Evolutionary conservation across 768 basidiomycete species (phyloP).

Genomic region (Lanmaoa rubissima): DNA sequence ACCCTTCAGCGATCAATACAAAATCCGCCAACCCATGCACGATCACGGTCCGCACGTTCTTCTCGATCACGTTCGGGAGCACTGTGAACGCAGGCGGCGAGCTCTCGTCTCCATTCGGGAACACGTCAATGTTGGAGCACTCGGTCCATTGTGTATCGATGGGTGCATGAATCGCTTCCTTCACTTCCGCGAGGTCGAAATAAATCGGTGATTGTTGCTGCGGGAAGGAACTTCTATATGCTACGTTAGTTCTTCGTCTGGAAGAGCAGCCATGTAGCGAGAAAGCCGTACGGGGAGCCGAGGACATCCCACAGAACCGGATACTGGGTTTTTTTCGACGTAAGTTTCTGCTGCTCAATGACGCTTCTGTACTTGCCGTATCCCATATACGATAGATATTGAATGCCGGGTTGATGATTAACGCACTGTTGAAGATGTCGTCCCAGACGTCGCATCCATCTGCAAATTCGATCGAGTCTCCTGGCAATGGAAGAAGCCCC

Average conservation of each 20-base stretch:
- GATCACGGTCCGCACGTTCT: constrained; percentile 65
- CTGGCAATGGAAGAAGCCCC: constrained; percentile 67
- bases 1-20: constrained; percentile 74
- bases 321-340: constrained; percentile 31
- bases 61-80: constrained; percentile 73
- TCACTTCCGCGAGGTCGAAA: constrained; percentile 67
- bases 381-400: constrained; percentile 78
- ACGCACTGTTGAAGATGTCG: constrained; percentile 57
- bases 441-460: constrained; percentile 68
- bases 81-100: constrained; percentile 62
- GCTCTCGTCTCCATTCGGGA: constrained; percentile 60
- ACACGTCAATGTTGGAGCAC: constrained; percentile 60
- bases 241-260: not conserved
- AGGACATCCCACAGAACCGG: constrained; percentile 78
- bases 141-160: constrained; percentile 56
- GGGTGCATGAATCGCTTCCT: constrained; percentile 68
- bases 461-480: constrained; percentile 44
- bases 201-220: constrained; percentile 63
- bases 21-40: constrained; percentile 74
- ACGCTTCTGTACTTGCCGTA: constrained; percentile 37
- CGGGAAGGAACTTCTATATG: constrained; percentile 50
- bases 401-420: constrained; percentile 70
- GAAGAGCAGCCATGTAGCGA: not conserved
- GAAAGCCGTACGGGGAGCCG: constrained; percentile 63
- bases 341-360: not conserved